Conservation (phyloP, 2,329 filamentous ascomycete genomes). For the Arthroderma sp. region DNA sequence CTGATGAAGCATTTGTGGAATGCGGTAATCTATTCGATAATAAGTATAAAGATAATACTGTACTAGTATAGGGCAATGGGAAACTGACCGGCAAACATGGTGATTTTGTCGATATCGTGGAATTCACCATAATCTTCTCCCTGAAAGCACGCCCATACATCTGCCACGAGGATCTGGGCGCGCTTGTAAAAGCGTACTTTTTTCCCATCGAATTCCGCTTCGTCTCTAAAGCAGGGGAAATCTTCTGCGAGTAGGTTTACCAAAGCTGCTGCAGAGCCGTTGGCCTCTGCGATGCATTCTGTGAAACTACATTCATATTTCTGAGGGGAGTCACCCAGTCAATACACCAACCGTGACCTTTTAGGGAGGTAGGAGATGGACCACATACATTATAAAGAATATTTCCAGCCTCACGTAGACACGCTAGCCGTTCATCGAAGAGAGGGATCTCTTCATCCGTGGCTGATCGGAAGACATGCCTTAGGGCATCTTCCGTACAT, state of each 20-base stretch:
- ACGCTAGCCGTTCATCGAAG: conserved; percentile 60
- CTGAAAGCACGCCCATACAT: conserved; percentile 91
- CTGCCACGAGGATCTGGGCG: conserved; percentile 89
- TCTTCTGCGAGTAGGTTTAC: conserved; percentile 74
- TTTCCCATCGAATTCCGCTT: conserved; percentile 59
- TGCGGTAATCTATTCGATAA: conserved; percentile 58
- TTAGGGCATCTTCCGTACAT: conserved; percentile 61
- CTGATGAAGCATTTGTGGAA: conserved; percentile 81
- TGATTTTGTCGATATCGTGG: conserved; percentile 83
- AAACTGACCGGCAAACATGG: conserved; percentile 69
- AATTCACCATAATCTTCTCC: conserved; percentile 69
- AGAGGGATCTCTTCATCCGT: conserved; percentile 81
- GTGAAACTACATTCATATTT: conserved; percentile 62
- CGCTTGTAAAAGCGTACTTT: conserved; percentile 78
- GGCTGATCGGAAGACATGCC: conserved; percentile 69
- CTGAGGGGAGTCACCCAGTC: conserved; percentile 27
- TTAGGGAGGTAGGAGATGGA: background rate
- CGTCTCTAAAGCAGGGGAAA: conserved; percentile 78
- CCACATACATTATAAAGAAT: conserved; percentile 59
- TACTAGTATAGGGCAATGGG: conserved; percentile 2
- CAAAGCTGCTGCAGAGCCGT: conserved; percentile 66
- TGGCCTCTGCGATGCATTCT: conserved; percentile 59
- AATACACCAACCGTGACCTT: background rate
- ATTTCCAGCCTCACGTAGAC: conserved; percentile 68
- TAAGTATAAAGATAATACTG: background rate